These are phyloP conservation scores for Arabidopsis thaliana DNA, from an alignment of 345 rosid genomes.

Conservation along the genomic window DNA sequence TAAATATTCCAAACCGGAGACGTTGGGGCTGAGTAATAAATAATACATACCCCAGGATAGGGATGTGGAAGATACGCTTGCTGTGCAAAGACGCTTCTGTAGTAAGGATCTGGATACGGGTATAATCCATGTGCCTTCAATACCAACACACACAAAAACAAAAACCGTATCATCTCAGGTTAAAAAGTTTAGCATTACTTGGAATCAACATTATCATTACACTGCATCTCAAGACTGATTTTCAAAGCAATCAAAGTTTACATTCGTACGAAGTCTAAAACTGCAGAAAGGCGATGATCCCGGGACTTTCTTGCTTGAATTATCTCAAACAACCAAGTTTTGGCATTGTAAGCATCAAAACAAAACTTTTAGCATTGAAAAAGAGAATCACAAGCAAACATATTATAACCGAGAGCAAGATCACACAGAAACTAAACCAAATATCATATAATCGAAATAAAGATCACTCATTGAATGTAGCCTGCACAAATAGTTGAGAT, in stretches of 20 bases:
- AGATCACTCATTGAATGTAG: not conserved
- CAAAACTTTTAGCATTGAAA: not conserved
- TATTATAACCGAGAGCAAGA: not conserved
- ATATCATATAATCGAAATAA: not conserved
- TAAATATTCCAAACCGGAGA: not conserved
- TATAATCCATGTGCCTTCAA: constrained; percentile 75
- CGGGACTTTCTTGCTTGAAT: not conserved
- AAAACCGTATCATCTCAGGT: constrained; percentile 16
- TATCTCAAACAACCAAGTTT: constrained; percentile 9
- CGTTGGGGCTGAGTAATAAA: not conserved
- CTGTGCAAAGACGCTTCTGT: constrained; percentile 91
- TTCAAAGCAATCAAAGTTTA: constrained; percentile 4
- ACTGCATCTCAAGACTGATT: not conserved
- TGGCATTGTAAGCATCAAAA: not conserved
- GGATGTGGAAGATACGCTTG: constrained; percentile 77
- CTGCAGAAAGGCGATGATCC: constrained; percentile 11
- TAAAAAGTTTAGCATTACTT: constrained; percentile 21
- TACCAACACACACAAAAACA: constrained; percentile 40
- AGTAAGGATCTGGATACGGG: constrained; percentile 95
- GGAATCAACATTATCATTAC: not conserved
- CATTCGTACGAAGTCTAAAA: not conserved
- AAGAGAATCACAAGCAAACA: constrained; percentile 16
- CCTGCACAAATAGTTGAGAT: not conserved
- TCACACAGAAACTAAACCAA: constrained; percentile 3
- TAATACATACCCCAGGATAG: constrained; percentile 58